Base-by-base conservation (phyloP, 768 basidiomycete species). In the Mycena polygramma region DNA sequence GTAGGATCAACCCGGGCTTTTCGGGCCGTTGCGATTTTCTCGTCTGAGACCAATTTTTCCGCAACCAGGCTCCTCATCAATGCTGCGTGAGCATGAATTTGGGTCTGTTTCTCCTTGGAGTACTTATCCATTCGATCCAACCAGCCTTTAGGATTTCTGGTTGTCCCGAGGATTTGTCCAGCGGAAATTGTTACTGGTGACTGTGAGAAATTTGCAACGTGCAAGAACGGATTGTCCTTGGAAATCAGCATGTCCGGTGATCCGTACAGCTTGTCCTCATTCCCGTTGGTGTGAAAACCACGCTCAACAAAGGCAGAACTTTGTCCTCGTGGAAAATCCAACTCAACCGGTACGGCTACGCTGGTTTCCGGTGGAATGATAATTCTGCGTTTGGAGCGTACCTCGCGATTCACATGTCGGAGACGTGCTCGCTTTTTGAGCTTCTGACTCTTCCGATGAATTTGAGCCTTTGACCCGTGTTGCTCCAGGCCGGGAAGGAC, bases 171-270 rank as follows among this genome's bases (percentile, higher is more conserved):
- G 0, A 63, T 35, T 55, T 76, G 69, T 20, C 75, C 75, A 30
- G 39, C 48, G 0, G 57, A 37, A 11, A 75, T 60, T 0, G 30
- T 49, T 0, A 73, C 57, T 3, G 72, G 71, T 24, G 39, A 9
- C 9, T 39, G 9, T 10, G 64, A 66, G n/a, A 66, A 66, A 14
- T 66, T 58, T 0, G 64, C 55, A 7, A 66, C 46, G 36, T 57
- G 64, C 1, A 66, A n/a, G 2, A 58, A 3, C 2, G 64, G 54
- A 8, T 51, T 35, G 0, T 69, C 45, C 19, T 9, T 15, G 7
- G 45, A 15, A 0, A 77, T 70, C 0, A 77, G 22, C 2, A 66
- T 58, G 20, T 77, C 77, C 6, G 73, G 9, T n/a, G 63, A 52
- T 2, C 68, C 75, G 30, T 70, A 65, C 4, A 66, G 4, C 3